Evolutionary conservation across 805 yeast species (phyloP).

Genomic region (Lachancea mirantina): DNA sequence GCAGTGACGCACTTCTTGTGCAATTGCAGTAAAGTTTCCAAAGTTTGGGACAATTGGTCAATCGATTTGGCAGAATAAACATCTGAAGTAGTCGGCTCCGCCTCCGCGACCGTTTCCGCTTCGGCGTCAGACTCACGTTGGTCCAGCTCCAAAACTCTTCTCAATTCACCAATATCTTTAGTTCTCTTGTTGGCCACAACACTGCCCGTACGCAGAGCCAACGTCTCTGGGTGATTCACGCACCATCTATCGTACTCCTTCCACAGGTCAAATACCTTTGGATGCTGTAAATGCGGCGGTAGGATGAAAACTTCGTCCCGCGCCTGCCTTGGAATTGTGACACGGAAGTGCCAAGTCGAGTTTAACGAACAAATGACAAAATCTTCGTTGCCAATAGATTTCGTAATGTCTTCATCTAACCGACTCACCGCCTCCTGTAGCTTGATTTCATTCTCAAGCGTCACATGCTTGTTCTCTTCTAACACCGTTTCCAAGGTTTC

Average conservation of each 20-base stretch:
- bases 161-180: constrained; percentile 13
- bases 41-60: constrained; percentile 15
- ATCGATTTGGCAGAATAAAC: too few relatives aligned
- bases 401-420: constrained; percentile 46
- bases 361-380: constrained; percentile 62
- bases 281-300: constrained; percentile 69
- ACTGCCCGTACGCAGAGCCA: constrained; percentile 13
- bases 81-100: constrained; percentile 2
- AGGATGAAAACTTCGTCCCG: constrained; percentile 64
- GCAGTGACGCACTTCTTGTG: constrained; percentile 33
- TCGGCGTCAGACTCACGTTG: not conserved
- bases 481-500: constrained; percentile 37
- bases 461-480: constrained; percentile 39
- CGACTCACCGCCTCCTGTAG: constrained; percentile 54
- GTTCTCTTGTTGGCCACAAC: constrained; percentile 8
- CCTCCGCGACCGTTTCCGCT: constrained; percentile 7
- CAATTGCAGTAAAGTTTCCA: constrained; percentile 25
- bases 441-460: constrained; percentile 23
- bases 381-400: constrained; percentile 38
- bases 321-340: constrained; percentile 74
- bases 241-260: constrained; percentile 72
- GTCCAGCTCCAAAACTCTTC: constrained; percentile 36
- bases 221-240: constrained; percentile 42
- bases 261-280: constrained; percentile 67
- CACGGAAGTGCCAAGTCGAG: constrained; percentile 62